Base-by-base conservation (phyloP, 208 protist species). In the Leishmania aethiopica region DNA sequence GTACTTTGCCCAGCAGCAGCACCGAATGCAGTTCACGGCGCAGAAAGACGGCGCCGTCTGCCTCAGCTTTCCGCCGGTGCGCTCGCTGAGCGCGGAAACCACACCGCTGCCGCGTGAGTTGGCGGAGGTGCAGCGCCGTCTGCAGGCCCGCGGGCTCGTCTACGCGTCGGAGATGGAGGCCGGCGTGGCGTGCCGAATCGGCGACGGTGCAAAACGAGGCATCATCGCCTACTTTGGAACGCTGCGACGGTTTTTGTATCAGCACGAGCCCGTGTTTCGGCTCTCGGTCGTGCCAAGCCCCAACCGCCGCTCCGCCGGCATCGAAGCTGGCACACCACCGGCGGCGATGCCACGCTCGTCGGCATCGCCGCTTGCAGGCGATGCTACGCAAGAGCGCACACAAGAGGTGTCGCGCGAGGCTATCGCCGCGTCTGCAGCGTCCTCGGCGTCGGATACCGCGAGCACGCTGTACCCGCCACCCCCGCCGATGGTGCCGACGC, bases 1-100 rank as follows among this genome's bases (percentile, higher is more conserved):
- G 53, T 94, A 85, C 83, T 94, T 94, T 86, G 87, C 89, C 28
- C 91, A 94, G 82, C 85, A 84, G 84, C 89, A 93, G 84, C 91
- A 94, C 47, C 78, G 73, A 19, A 88, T 93, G 49, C 74, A 89
- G 51, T 94, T 93, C 77, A 84, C 91, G 19, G 82, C 89, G 49
- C 75, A 84, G 25, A 79, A 83, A 1, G 91, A 86, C 67, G 89
- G 89, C 8, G 85, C 35, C 5, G 75, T 92, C 7, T 71, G 77
- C 71, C 74, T 79, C 35, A 32, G 73, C 66, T 55, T 51, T 59
- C 82, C 74, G 3, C 78, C 70, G 6, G 35, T 35, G 25, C 76
- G 78, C 35, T 59, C 75, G 28, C 71, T 87, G 45, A 74, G 70
- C 1, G 45, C 13, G 51, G 79, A 83, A 42, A 86, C 78, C 45